Conservation (phyloP, 2,329 filamentous ascomycete species). For the Colletotrichum trifolii region DNA sequence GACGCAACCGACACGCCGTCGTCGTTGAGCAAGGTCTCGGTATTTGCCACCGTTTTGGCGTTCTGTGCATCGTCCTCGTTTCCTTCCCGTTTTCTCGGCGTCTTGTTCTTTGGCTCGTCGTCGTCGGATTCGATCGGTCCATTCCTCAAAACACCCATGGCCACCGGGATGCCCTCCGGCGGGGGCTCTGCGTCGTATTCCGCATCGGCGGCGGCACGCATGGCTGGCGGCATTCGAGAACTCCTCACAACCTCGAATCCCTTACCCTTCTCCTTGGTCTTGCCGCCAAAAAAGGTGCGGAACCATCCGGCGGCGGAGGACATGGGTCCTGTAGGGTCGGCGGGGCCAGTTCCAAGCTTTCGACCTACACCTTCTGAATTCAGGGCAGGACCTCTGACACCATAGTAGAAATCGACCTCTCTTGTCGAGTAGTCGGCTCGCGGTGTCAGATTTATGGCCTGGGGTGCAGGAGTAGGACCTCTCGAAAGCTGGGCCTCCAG, state of each 20-base stretch:
- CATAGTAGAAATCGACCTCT: conserved; percentile 97
- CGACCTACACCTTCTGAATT: conserved; percentile 84
- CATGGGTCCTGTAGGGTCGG: conserved; percentile 92
- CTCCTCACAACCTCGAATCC: conserved; percentile 97
- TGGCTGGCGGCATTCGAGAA: conserved; percentile 83
- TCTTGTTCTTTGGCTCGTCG: conserved; percentile 53
- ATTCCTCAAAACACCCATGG: conserved; percentile 68
- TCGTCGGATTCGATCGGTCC: conserved; percentile 75
- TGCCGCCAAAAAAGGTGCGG: conserved; percentile 80
- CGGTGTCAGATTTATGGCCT: conserved; percentile 60
- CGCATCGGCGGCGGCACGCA: conserved; percentile 63
- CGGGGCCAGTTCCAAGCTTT: conserved; percentile 91
- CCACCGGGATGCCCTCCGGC: conserved; percentile 73
- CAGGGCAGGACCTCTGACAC: conserved; percentile 87
- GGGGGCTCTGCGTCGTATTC: conserved; percentile 74
- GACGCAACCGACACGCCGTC: conserved; percentile 54
- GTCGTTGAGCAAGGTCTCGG: conserved; percentile 55
- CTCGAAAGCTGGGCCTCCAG: conserved; percentile 54
- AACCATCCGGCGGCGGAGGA: conserved; percentile 93
- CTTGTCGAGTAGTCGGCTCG: conserved; percentile 90
- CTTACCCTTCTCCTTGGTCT: conserved; percentile 94
- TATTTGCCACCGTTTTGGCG: conserved; percentile 13
- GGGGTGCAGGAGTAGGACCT: conserved; percentile 57
- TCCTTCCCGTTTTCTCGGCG: conserved; percentile 38
- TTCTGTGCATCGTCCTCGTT: conserved; percentile 25